phyloP scores from a whole-genome alignment of 768 basidiomycete genomes.

The Amanita rubescens region DNA sequence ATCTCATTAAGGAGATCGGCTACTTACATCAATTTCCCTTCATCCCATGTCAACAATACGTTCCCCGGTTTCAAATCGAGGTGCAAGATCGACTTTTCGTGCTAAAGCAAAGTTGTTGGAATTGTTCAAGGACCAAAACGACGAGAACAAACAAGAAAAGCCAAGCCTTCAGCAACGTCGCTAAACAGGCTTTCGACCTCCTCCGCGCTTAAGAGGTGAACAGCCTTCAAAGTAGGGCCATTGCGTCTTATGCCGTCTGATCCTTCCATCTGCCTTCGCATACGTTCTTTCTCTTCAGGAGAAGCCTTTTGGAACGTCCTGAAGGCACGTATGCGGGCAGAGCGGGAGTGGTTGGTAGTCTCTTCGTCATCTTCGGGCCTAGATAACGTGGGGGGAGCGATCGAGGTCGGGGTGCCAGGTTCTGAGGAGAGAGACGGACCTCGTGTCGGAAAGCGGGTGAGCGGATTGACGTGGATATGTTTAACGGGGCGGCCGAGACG shows the following conservation, averaged over 20 bases:
- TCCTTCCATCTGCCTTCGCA: conserved; percentile 45
- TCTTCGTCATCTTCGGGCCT: conserved; percentile 6
- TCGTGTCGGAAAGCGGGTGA: conserved; percentile 18
- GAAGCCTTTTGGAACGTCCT: conserved; percentile 59
- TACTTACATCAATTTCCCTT: conserved; percentile 70
- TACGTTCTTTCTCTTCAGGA: conserved; percentile 54
- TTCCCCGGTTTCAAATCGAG: conserved; percentile 94
- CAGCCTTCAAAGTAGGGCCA: conserved; percentile 53
- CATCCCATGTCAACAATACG: conserved; percentile 87
- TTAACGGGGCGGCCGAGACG: conserved; percentile 59
- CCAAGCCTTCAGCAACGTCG: conserved; percentile 82
- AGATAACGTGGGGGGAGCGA: conserved; percentile 11
- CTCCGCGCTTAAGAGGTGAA: conserved; percentile 79
- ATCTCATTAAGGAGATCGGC: neutral
- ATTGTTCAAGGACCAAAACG: conserved; percentile 2
- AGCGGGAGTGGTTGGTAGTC: conserved; percentile 37
- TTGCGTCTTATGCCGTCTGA: conserved; percentile 18
- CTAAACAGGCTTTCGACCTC: conserved; percentile 77
- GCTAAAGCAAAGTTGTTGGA: conserved; percentile 33
- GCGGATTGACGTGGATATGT: conserved; percentile 39
- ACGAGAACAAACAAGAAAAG: conserved; percentile 62
- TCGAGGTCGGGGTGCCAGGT: conserved; percentile 16
- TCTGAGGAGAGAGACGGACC: conserved; percentile 11
- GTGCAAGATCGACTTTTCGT: conserved; percentile 80
- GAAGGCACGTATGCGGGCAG: conserved; percentile 71